Base-by-base conservation (phyloP, 306 rosid genomes). In the Carpinus fangiana region DNA sequence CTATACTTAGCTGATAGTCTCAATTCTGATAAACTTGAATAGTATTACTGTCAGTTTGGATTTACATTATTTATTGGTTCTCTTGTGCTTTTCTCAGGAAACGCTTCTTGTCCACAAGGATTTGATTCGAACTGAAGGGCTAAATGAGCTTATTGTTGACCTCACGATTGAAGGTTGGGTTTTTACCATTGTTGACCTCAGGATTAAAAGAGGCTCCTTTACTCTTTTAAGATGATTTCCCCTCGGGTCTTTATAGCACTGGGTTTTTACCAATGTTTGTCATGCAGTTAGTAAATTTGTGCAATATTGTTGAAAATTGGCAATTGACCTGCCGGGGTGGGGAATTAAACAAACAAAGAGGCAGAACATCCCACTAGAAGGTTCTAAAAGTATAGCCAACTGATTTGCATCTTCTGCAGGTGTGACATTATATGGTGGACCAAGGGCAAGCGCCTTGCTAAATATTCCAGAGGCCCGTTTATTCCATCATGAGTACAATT, bases 41-140 rank as follows among this genome's bases (percentile, higher is more conserved):
- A 1, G n/a, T 52, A 52, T 60, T 4, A 7, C 45, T 53, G 47
- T 21, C 64, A 73, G 51, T 34, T 65, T 57, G 55, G 72, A 43
- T 38, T 4, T 77, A 36, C 73, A 18, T 76, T 21, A 52, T 45
- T 38, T 64, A 23, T 74, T 76, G 53, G 21, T 76, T 51, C 21
- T 69, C 21, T 72, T 72, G 72, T 85, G 74, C 79, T 80, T 73
- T 84, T 81, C 73, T 73, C 86, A 96, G 99, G 99, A 96, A 88
- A 96, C 99, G 41, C 98, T 96, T 77, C 97, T 96, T 80, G 92
- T 91, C 72, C 99, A 96, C 81, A 87, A 90, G 84, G 97, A 90
- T 79, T 70, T 96, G 17, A 48, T 75, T 51, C 84, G 74, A 45
- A 76, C 87, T 36, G 85, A 85, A 64, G 86, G 81, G 76, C 78